Conservation (phyloP, 2,329 filamentous ascomycete species). For the Diaporthe ilicicola region DNA sequence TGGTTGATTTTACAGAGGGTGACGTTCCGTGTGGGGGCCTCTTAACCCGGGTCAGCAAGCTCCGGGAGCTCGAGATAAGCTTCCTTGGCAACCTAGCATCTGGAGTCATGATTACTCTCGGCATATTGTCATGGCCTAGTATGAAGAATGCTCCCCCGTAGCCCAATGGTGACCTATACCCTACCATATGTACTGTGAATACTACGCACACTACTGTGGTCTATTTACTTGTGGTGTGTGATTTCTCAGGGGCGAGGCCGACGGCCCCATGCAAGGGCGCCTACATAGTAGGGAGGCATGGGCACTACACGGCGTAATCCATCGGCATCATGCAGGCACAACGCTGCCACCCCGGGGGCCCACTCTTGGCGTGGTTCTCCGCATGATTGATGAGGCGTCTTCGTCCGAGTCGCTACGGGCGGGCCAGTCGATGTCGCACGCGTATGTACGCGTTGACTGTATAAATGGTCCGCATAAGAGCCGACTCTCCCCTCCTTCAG, state of each 20-base stretch:
- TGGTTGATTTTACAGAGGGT: not conserved
- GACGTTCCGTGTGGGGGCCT: not conserved
- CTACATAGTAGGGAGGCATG: not conserved
- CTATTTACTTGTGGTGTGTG: not conserved
- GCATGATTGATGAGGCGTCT: conserved; percentile 8
- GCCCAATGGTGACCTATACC: not conserved
- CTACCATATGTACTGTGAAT: too few species aligned
- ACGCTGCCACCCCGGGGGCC: not conserved
- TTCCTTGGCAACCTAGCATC: not conserved
- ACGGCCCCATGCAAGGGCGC: not conserved
- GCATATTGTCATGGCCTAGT: not conserved
- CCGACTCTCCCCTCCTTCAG: not conserved
- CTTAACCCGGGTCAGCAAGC: not conserved
- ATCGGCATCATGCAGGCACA: not conserved
- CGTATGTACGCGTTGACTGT: not conserved
- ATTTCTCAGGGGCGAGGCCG: not conserved
- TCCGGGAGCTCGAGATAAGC: conserved; percentile 6
- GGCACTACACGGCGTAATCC: not conserved
- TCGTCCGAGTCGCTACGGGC: not conserved
- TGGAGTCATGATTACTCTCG: not conserved
- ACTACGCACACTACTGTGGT: not conserved
- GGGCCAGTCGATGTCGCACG: not conserved
- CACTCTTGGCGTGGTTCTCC: not conserved
- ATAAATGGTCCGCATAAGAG: not conserved
- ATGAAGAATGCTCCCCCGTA: not conserved